These are phyloP conservation scores for Ophiostoma populinum DNA, from an alignment of 2,329 filamentous ascomycete species.

Conservation along the genomic window DNA sequence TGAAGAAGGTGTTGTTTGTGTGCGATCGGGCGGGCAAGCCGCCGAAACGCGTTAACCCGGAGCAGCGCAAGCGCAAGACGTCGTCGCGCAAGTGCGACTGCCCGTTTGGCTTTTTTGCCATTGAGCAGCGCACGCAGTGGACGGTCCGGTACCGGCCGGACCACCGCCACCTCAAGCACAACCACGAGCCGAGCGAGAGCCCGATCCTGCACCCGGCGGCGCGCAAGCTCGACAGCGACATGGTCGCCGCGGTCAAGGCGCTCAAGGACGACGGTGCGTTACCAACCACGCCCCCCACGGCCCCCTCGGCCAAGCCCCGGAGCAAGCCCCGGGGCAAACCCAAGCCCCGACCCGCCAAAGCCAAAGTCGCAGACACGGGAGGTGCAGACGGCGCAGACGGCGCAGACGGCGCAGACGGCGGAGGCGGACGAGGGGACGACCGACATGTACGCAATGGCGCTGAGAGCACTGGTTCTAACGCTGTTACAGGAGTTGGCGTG, in stretches of 20 bases:
- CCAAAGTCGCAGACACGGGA: constrained; percentile 2
- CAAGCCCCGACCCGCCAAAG: constrained; percentile 7
- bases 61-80: constrained; percentile 47
- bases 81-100: constrained; percentile 54
- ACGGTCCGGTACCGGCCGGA: constrained; percentile 47
- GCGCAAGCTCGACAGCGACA: constrained; percentile 47
- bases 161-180: constrained; percentile 38
- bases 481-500: constrained; percentile 38
- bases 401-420: constrained; percentile 2
- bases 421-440: background rate
- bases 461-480: constrained; percentile 10
- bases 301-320: constrained; percentile 2
- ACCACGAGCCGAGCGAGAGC: constrained; percentile 49
- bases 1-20: constrained; percentile 52
- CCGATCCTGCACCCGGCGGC: constrained; percentile 49
- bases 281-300: constrained; percentile 5
- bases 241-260: constrained; percentile 49
- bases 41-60: constrained; percentile 42
- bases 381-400: constrained; percentile 1
- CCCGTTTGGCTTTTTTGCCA: constrained; percentile 52
- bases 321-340: constrained; percentile 4
- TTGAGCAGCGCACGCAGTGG: constrained; percentile 51
- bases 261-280: constrained; percentile 47
- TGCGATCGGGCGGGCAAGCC: constrained; percentile 49
- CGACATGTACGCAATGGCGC: background rate